These are phyloP conservation scores for Kalanchoe fedtschenkoi DNA, from an alignment of 164 flowering plant species.

Conservation along the genomic window DNA sequence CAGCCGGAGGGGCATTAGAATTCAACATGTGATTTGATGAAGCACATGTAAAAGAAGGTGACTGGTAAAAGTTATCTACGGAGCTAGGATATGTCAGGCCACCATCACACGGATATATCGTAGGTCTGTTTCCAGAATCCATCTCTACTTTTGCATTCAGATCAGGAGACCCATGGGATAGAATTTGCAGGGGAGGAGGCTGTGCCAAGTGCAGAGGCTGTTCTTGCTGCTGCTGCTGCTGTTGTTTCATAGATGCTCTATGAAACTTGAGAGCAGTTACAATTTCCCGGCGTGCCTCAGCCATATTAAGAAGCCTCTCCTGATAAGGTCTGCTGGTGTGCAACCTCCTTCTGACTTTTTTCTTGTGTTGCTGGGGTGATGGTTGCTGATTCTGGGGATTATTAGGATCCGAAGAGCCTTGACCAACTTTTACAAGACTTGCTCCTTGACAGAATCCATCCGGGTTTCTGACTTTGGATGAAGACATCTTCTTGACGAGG, in stretches of 20 bases:
- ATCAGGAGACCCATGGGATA: slow-evolving; percentile 15
- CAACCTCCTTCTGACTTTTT: slow-evolving; percentile 76
- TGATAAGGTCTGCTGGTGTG: slow-evolving; percentile 83
- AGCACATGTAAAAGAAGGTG: slow-evolving; percentile 6
- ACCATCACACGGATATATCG: slow-evolving; percentile 30
- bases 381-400: slow-evolving; percentile 17
- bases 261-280: slow-evolving; percentile 85
- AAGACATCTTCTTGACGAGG: slow-evolving; percentile 73
- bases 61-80: slow-evolving; percentile 15
- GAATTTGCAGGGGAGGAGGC: slow-evolving; percentile 4
- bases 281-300: slow-evolving; percentile 75
- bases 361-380: slow-evolving; percentile 37
- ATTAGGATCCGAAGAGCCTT: slow-evolving; percentile 9
- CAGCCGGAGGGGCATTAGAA: not conserved
- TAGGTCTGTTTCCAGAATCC: slow-evolving; percentile 38
- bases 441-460: no score
- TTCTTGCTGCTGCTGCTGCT: slow-evolving; percentile 53
- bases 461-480: slow-evolving; percentile 39
- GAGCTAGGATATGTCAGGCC: slow-evolving; percentile 15
- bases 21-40: not conserved
- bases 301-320: slow-evolving; percentile 86
- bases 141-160: slow-evolving; percentile 8
- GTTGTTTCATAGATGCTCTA: slow-evolving; percentile 78
- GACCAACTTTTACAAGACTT: not conserved
- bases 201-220: slow-evolving; percentile 34